These are phyloP conservation scores for Cucumis melo DNA, from an alignment of 306 rosid genomes.

Conservation along the genomic window DNA sequence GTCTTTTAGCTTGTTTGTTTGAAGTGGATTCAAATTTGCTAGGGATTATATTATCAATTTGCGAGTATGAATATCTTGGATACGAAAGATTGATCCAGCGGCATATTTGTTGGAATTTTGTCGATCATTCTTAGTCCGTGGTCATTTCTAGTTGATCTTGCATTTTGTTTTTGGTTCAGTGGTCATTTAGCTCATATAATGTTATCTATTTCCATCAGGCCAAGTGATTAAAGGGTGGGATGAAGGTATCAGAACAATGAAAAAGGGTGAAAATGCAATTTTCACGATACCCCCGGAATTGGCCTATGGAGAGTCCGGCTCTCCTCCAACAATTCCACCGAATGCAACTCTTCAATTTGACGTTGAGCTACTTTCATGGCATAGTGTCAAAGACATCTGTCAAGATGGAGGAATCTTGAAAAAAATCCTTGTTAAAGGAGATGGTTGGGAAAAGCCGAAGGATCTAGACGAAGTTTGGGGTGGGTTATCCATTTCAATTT, in stretches of 20 bases:
- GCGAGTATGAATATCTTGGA: background rate
- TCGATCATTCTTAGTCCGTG: background rate
- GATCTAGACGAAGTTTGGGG: conserved; percentile 58
- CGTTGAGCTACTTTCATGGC: conserved; percentile 73
- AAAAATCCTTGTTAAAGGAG: conserved; percentile 48
- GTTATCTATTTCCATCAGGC: conserved; percentile 9
- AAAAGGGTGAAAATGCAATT: conserved; percentile 63
- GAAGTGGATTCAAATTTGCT: background rate
- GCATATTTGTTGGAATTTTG: background rate
- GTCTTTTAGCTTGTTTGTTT: too few relatives aligned
- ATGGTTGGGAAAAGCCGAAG: conserved; percentile 76
- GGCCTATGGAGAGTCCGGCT: conserved; percentile 51
- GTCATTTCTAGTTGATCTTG: background rate
- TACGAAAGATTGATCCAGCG: background rate
- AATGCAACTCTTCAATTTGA: conserved; percentile 68
- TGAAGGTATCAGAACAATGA: conserved; percentile 77
- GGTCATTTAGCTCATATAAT: background rate
- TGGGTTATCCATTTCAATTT: background rate
- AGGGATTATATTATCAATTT: background rate
- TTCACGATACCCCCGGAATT: conserved; percentile 25
- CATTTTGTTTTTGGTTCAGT: background rate
- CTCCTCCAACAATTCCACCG: conserved; percentile 78
- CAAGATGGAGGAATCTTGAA: conserved; percentile 76
- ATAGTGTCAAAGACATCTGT: conserved; percentile 61
- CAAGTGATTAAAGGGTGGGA: conserved; percentile 96